Base-by-base conservation (phyloP, 306 rosid genomes). In the Prunus mume region DNA sequence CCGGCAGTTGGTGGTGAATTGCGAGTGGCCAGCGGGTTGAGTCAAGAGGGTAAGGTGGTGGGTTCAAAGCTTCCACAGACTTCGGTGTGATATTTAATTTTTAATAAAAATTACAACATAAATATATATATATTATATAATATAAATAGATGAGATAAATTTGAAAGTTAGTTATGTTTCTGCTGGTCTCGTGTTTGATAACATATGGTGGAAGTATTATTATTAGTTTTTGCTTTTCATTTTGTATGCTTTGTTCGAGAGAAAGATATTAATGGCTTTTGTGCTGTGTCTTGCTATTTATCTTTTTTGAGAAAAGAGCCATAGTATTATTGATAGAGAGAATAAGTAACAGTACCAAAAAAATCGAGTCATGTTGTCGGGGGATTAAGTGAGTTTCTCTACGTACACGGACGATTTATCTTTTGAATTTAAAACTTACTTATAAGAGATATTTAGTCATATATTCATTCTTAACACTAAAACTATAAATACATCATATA, bases 21-120 rank as follows among this genome's bases (percentile, higher is more conserved):
- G 54, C 85, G 91, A 78, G 68, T 68, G 3, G 73, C 46, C 22
- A 87, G 85, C 9, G 76, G 75, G 27, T 43, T 90, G 89, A 88
- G 96, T 22, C 94, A 85, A n/a, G 98, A 90, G 41, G 88, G 75
- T 58, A 90, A 90, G 86, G 85, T 75, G 38, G 89, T 73, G 34
- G 87, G 88, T 57, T 76, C 74, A 82, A 95, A 89, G 87, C 83
- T 90, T 75, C 84, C 97, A 2, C 96, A 89, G 73, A 88, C 89
- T 65, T 86, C 89, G 1, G 89, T 79, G 82, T 93, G 93, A 93
- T 61, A 7, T 8, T 25, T 32, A 47, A n/a, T 68, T 70, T 75
- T 64, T 17, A 38, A 38, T 38, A 38, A 38, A 38, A 38, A 38
- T 38, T 60, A 47, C 71, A 41, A 46, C 45, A 46, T 4, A 4